Evolutionary conservation across 768 basidiomycete species (phyloP).

Genomic region (Boletus rubropictus): DNA sequence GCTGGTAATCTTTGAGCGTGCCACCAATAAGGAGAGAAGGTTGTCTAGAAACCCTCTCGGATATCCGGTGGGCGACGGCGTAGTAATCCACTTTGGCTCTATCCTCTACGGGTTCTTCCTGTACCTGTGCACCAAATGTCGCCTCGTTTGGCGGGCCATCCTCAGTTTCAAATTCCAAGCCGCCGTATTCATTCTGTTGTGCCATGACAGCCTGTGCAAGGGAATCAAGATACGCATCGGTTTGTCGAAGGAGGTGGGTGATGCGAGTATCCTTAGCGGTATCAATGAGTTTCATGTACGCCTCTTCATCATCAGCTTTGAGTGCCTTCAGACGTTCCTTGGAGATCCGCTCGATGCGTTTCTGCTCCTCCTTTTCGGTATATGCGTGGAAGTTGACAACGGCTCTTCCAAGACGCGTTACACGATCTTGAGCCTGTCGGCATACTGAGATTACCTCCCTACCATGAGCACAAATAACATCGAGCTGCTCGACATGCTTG

Average conservation of each 20-base stretch:
- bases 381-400: conserved; percentile 80
- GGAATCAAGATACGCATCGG: conserved; percentile 90
- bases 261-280: conserved; percentile 99
- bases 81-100: conserved; percentile 91
- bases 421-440: conserved; percentile 58
- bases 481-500: conserved; percentile 93
- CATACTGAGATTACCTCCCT: conserved; percentile 65
- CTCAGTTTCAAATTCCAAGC: conserved; percentile 49
- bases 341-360: conserved; percentile 88
- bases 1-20: conserved; percentile 88
- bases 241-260: conserved; percentile 91
- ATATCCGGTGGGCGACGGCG: conserved; percentile 87
- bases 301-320: conserved; percentile 97
- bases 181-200: conserved; percentile 74
- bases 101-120: conserved; percentile 51
- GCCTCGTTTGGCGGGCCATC: conserved; percentile 78
- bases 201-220: conserved; percentile 90
- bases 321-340: conserved; percentile 98
- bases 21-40: conserved; percentile 77
- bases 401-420: conserved; percentile 59
- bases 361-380: conserved; percentile 98
- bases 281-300: conserved; percentile 98
- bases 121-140: conserved; percentile 81
- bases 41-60: conserved; percentile 76
- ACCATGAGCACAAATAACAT: conserved; percentile 80